Evolutionary conservation across 306 rosid genomes (phyloP), one percentile per base, ranked within the genome.

Genomic region (Castanea mollissima): DNA sequence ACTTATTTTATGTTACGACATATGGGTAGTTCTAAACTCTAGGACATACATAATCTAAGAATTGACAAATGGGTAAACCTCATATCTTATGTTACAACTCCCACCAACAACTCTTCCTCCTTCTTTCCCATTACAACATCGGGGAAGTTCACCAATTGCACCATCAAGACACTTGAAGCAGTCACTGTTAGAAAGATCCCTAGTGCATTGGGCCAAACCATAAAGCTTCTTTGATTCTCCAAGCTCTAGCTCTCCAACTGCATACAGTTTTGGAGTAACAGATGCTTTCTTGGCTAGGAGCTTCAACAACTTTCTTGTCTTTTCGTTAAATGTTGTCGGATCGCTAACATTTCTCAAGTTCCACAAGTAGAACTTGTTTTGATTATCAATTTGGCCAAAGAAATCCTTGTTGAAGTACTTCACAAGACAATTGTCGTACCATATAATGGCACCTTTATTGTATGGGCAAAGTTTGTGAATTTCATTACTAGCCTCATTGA

Each of bases 61-160:
- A 1, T 1, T 34, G 49, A 67, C 23, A 16, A 67, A 65, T 3
- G 71, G 71, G 15, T 67, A 67, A 67, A 67, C 34, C 72, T 67
- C 72, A 19, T 34, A 67, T 67, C 52, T 67, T 3, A 67, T 32
- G 49, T 34, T 67, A 20, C 76, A 73, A 55, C 76, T 73, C 29
- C 60, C 76, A 27, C 64, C 64, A 3, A 54, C 15, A 16, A 73
- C 62, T 31, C 59, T 54, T 21, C 62, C 76, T 4, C 76, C 62
- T 54, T 54, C 57, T 29, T 51, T 49, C 16, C 62, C 56, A 73
- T 49, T 6, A 18, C 76, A 73, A 14, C 76, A 73, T 2, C 20
- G 14, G 4, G 59, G 59, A 54, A 73, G 76, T 29, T 49, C 64
- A 51, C 16, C 41, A 6, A 29, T 49, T 18, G 18, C 16, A 49